These are phyloP conservation scores for Diaporthe sp. DNA, from an alignment of 2,329 filamentous ascomycete species.

Conservation along the genomic window DNA sequence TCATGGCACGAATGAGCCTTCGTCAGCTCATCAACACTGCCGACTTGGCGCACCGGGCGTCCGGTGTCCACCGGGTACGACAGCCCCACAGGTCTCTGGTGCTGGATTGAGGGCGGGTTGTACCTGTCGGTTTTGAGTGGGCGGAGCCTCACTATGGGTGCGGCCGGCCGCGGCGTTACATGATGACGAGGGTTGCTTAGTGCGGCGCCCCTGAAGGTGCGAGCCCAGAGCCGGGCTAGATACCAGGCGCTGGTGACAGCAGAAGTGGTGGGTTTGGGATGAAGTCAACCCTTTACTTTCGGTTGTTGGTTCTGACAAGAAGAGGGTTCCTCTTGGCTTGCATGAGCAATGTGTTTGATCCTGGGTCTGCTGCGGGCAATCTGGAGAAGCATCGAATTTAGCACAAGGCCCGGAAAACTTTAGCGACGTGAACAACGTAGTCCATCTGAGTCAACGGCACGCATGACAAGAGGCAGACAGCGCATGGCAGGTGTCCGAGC, in stretches of 20 bases:
- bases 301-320: conserved; percentile 4
- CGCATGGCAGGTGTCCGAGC: background rate
- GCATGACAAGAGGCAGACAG: background rate
- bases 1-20: conserved; percentile 18
- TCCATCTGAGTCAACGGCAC: background rate
- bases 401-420: background rate
- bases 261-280: background rate
- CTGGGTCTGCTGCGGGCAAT: background rate
- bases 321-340: background rate
- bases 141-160: conserved; percentile 17
- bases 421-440: background rate
- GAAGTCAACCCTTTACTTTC: conserved; percentile 3
- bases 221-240: background rate
- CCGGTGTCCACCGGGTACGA: background rate
- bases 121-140: conserved; percentile 7
- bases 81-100: background rate
- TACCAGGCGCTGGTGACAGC: background rate
- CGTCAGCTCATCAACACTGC: conserved; percentile 1
- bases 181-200: conserved; percentile 4
- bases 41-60: background rate
- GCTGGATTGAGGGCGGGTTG: background rate
- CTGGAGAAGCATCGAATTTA: conserved; percentile 1
- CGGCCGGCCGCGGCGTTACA: background rate
- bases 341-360: background rate
- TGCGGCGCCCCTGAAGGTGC: background rate